These are phyloP conservation scores for Penicillium bialowiezense DNA, from an alignment of 495 filamentous ascomycete genomes.

Conservation along the genomic window DNA sequence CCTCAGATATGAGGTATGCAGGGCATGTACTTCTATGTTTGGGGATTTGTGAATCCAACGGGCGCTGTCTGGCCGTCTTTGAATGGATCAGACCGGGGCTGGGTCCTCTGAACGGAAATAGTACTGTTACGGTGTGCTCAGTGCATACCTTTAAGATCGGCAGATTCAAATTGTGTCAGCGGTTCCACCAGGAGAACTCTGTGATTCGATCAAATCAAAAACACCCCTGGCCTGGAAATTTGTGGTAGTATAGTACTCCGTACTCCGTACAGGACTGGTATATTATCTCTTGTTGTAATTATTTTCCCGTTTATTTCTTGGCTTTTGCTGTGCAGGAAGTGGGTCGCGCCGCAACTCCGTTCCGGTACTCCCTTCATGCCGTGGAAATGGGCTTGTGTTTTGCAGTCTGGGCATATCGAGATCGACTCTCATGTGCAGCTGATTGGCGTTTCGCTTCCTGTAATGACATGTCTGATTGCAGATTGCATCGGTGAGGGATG, in stretches of 20 bases:
- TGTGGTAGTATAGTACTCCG: no score
- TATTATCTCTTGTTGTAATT: no score
- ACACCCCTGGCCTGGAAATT: slow-evolving; percentile 23
- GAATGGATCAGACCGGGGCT: not conserved
- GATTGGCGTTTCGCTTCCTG: not conserved
- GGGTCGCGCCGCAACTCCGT: slow-evolving; percentile 21
- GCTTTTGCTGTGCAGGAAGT: slow-evolving; percentile 25
- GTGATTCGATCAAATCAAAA: not conserved
- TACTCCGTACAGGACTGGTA: no score
- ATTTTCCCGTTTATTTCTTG: slow-evolving; percentile 10
- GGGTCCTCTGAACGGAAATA: not conserved
- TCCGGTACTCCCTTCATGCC: slow-evolving; percentile 17
- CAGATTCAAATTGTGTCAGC: slow-evolving; percentile 20
- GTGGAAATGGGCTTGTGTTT: slow-evolving; percentile 15
- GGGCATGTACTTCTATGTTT: not conserved
- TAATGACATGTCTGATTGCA: not conserved
- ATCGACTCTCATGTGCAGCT: not conserved
- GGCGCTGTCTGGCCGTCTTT: not conserved
- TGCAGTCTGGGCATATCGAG: slow-evolving; percentile 6
- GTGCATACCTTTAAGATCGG: slow-evolving; percentile 24
- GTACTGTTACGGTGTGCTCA: slow-evolving; percentile 14
- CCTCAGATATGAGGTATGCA: slow-evolving; percentile 14
- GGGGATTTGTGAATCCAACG: not conserved
- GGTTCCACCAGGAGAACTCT: slow-evolving; percentile 13
- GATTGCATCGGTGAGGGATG: not conserved